Base-by-base conservation (phyloP, 2,329 filamentous ascomycete species). In the Epichloe baconii region DNA sequence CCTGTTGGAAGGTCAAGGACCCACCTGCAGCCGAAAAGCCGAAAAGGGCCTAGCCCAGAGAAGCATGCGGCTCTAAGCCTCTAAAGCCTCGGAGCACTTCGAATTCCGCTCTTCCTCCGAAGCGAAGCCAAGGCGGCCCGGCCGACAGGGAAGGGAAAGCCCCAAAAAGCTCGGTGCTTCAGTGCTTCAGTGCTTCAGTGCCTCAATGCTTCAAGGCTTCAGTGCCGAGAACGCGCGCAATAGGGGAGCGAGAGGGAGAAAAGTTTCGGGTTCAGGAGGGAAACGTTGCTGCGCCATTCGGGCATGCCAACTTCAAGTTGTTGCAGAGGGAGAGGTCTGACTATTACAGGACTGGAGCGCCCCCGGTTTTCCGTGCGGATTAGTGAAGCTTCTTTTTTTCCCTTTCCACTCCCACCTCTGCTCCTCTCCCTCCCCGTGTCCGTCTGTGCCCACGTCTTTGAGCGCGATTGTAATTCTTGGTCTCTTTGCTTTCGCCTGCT, bases 91-190 rank as follows among this genome's bases (percentile, higher is more conserved):
- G 57, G 56, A 55, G 50, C n/a, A 53, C 52, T 54, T 59, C 56
- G 57, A 57, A 55, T 52, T 58, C 55, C 56, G 57, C 47, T 31
- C 51, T 46, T 53, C 12, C 19, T 55, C 55, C 55, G 55, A 53
- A 52, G 26, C 55, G 55, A 53, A 50, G 26, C 38, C 38, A 43
- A 45, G 21, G 42, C 47, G 41, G 42, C 26, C 46, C 26, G 15
- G 50, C 50, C 45, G 45, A 48, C 37, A 34, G 3, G 31, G 11
- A 21, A 38, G 21, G 38, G 19, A 17, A 14, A 47, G 23, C n/a
- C 17, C n/a, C 26, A 49, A 42, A 23, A 42, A 23, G 6, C 5
- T 6, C 23, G n/a, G n/a, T 23, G 21, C 21, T 26, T 26, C 23
- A 26, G 7, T n/a, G 5, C 17, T 17, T 17, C 2, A 19, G 19